Evolutionary conservation across 2,329 filamentous ascomycete genomes (phyloP), one percentile per base, ranked within the genome.

Genomic region (Clarireedia sp.): DNA sequence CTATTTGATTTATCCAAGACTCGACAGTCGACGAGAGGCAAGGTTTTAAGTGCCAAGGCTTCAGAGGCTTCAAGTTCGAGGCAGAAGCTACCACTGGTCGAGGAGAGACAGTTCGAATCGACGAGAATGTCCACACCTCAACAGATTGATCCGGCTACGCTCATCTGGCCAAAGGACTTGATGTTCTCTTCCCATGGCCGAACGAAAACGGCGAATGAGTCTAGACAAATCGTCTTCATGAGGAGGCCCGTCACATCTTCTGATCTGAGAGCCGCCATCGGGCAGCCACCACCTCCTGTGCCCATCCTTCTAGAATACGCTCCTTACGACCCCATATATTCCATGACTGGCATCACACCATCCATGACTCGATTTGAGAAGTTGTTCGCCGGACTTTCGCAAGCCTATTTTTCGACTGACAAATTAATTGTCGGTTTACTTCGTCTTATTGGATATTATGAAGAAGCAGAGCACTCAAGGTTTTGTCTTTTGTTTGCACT

Each of bases 401-500:
- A 67, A 51, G 59, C 65, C 8, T 67, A 66, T 41, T 61, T 66
- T 40, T 65, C 81, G 78, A 1, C 76, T 72, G 5, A 76, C 72
- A 23, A 77, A 83, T 2, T 87, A 78, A 75, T 83, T 78, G 60
- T 67, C 66, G 75, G 87, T 60, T 64, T 85, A 9, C 80, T 83
- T 16, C 76, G 78, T 21, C 72, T 86, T 45, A 70, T 86, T 12
- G 83, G 81, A 2, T 91, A 89, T 65, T 90, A 89, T 63, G 87
- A 91, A 66, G 87, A 91, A 63, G 76, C 86, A 52, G 78, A 81
- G 17, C 75, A 81, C 52, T 83, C 87, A 0, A 78, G 88, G 9
- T 80, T 90, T 53, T 88, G 87, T 5, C 74, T 92, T 10, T 78
- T 92, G 10, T 92, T 89, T 64, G 83, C 87, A 49, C 80, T 91